Percentiles rank a stretch among this genome's conserved stretches.
These are phyloP conservation scores for Blumeria graminis DNA, from an alignment of 2,329 filamentous ascomycete species.

Conservation along the genomic window DNA sequence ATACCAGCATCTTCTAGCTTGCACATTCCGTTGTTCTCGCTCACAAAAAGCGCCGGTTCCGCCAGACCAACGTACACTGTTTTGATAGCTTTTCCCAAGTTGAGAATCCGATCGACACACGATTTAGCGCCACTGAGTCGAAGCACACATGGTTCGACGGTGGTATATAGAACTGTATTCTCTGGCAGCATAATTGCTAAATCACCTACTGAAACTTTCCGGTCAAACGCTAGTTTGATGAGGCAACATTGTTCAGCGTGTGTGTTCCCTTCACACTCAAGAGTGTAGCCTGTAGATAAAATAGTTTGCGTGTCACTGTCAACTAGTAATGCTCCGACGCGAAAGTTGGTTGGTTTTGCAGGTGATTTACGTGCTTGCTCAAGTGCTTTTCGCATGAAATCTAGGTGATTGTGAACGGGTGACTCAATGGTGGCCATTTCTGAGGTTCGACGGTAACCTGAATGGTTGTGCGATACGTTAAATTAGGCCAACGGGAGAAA, in stretches of 20 bases:
- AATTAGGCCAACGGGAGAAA: too few relatives aligned
- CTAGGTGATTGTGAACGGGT: slow-evolving; percentile 5
- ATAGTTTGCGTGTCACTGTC: slow-evolving; percentile 30
- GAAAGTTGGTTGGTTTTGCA: slow-evolving; percentile 73
- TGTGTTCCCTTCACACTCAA: slow-evolving; percentile 79
- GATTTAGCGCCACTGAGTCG: slow-evolving; percentile 50
- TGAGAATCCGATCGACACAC: slow-evolving; percentile 59
- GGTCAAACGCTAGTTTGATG: slow-evolving; percentile 36
- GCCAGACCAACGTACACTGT: slow-evolving; percentile 71
- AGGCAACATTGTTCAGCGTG: slow-evolving; percentile 91
- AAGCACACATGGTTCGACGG: slow-evolving; percentile 65
- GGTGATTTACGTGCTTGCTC: slow-evolving; percentile 55
- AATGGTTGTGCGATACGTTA: too few relatives aligned
- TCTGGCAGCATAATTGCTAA: slow-evolving; percentile 27
- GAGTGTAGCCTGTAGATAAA: slow-evolving; percentile 65
- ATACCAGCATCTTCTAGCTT: slow-evolving; percentile 52
- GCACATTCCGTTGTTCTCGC: slow-evolving; percentile 48
- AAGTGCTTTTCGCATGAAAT: slow-evolving; percentile 48
- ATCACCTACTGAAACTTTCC: slow-evolving; percentile 26
- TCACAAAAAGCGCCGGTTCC: slow-evolving; percentile 80
- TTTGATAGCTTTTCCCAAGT: slow-evolving; percentile 28
- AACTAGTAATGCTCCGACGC: slow-evolving; percentile 78
- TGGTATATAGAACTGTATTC: slow-evolving; percentile 54
- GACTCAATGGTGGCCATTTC: too few relatives aligned
- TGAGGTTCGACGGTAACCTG: too few relatives aligned